A percentile compares a stretch with the other conserved stretches of the same genome.
phyloP scores from a whole-genome alignment of 306 rosid species.

The Citrullus amarus region DNA sequence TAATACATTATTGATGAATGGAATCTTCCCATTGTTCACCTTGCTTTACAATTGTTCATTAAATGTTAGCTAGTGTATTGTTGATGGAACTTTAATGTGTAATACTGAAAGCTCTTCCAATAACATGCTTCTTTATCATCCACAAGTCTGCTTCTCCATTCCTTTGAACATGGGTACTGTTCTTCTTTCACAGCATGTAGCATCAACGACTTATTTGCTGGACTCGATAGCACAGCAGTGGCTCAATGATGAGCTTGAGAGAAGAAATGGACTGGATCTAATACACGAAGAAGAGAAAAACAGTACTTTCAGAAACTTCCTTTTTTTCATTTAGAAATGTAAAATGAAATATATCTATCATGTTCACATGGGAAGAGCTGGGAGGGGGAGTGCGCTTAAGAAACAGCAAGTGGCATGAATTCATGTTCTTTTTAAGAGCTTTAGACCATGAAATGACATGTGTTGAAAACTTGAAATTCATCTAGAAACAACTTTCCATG shows the following conservation, averaged over 20 bases:
- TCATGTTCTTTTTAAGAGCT: background rate
- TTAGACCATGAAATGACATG: background rate
- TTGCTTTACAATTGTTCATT: background rate
- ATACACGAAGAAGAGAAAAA: background rate
- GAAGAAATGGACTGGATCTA: background rate
- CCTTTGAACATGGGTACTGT: background rate
- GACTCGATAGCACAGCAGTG: background rate
- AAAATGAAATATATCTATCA: background rate
- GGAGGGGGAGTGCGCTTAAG: background rate
- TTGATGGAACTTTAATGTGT: background rate
- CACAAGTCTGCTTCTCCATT: background rate
- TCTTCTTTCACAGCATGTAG: background rate
- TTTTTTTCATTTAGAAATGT: background rate
- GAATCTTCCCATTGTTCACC: background rate
- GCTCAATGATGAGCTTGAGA: background rate
- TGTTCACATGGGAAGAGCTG: background rate
- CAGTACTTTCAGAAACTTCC: background rate
- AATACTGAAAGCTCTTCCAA: background rate
- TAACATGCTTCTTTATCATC: background rate
- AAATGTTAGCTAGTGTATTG: background rate
- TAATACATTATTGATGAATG: background rate
- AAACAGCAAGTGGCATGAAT: background rate
- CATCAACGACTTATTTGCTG: background rate
- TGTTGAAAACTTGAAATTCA: background rate
- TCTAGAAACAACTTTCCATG: background rate